Evolutionary conservation across 345 rosid species (phyloP).

Genomic region (Chamaenerion angustifolium): DNA sequence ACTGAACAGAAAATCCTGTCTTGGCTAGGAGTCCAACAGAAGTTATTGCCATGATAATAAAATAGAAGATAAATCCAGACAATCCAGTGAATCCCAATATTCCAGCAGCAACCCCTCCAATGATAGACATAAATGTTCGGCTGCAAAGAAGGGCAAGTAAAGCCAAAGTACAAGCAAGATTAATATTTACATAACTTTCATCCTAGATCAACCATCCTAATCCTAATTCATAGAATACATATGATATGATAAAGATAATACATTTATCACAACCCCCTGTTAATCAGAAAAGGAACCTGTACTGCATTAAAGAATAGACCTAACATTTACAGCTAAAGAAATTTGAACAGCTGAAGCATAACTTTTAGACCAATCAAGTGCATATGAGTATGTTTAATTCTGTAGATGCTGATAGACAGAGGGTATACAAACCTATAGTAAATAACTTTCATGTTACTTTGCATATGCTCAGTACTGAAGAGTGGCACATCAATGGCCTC

Average conservation of each 20-base stretch:
- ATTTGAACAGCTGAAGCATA: too few species aligned
- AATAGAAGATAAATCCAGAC: constrained; percentile 67
- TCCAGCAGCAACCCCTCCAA: constrained; percentile 86
- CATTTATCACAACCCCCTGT: too few species aligned
- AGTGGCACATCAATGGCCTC: constrained; percentile 50
- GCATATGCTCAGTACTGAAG: constrained; percentile 68
- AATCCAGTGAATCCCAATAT: constrained; percentile 77
- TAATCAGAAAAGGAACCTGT: background rate
- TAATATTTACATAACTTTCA: background rate
- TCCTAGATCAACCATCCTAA: too few species aligned
- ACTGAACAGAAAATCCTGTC: constrained; percentile 61
- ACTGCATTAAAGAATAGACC: too few species aligned
- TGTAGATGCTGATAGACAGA: too few species aligned
- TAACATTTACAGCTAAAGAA: too few species aligned
- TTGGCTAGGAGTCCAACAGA: constrained; percentile 74
- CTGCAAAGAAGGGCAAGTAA: constrained; percentile 26
- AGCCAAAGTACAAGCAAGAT: background rate
- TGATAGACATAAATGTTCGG: constrained; percentile 86
- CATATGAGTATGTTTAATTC: too few species aligned
- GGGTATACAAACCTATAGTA: constrained; percentile 54
- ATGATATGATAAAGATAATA: too few species aligned
- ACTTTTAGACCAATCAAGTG: too few species aligned
- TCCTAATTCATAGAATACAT: too few species aligned
- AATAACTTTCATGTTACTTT: constrained; percentile 77
- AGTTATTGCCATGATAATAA: constrained; percentile 71